Evolutionary conservation across 2,329 filamentous ascomycete species (phyloP).

Genomic region (Colletotrichum sp.): DNA sequence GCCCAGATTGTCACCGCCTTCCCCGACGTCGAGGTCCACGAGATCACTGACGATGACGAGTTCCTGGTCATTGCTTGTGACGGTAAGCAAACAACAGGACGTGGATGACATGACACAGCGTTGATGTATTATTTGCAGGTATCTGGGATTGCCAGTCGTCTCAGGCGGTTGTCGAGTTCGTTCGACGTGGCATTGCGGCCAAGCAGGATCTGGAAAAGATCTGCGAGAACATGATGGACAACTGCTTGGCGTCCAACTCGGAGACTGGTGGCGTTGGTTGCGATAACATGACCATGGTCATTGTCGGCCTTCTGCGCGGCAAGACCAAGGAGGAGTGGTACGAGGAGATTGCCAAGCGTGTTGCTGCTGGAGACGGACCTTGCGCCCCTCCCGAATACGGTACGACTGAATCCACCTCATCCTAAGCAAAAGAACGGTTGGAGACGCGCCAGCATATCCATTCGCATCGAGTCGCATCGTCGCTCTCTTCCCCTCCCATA

Average conservation of each 20-base stretch:
- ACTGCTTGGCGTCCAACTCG: constrained; percentile 96
- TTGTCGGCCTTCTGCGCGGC: constrained; percentile 88
- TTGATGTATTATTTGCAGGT: constrained; percentile 58
- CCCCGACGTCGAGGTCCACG: constrained; percentile 91
- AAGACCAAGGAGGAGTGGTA: constrained; percentile 99
- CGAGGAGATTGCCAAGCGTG: constrained; percentile 89
- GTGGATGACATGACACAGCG: background rate
- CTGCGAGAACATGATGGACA: constrained; percentile 99
- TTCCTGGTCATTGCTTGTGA: constrained; percentile 94
- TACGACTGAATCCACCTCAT: constrained; percentile 60
- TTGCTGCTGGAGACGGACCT: constrained; percentile 95
- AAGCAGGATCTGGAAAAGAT: constrained; percentile 95
- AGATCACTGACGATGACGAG: constrained; percentile 91
- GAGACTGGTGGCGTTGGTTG: constrained; percentile 98
- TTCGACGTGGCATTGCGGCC: constrained; percentile 91
- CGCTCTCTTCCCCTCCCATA: constrained; percentile 8
- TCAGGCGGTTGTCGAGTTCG: constrained; percentile 96
- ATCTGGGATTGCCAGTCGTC: constrained; percentile 99
- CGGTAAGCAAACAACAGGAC: constrained; percentile 60
- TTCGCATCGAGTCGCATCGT: constrained; percentile 7
- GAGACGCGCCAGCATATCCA: constrained; percentile 12
- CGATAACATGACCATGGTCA: constrained; percentile 99
- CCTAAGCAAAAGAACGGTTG: constrained; percentile 16
- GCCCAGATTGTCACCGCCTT: constrained; percentile 98
- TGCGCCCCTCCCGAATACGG: constrained; percentile 99